Evolutionary conservation across 1,284 basidiomycete species (phyloP).

Genomic region (Neonothopanus nambi): DNA sequence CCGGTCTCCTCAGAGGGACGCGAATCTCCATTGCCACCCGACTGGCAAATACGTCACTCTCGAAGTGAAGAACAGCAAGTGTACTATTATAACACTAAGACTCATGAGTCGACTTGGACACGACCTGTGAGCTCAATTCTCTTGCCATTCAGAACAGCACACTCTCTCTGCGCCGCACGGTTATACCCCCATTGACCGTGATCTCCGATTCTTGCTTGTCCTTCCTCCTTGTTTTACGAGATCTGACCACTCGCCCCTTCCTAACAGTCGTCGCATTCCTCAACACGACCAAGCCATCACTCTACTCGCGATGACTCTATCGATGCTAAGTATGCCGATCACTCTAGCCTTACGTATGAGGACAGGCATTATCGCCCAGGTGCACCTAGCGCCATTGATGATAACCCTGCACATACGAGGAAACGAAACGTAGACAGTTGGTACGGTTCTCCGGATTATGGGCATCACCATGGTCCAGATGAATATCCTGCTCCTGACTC

Average conservation of each 20-base stretch:
- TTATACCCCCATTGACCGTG: constrained; percentile 23
- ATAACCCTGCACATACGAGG: constrained; percentile 17
- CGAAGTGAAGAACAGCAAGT: constrained; percentile 37
- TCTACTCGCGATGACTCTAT: constrained; percentile 18
- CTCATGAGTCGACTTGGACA: constrained; percentile 60
- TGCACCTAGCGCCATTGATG: constrained; percentile 18
- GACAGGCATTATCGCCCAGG: constrained; percentile 64
- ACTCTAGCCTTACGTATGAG: constrained; percentile 42
- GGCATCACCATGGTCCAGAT: constrained; percentile 26
- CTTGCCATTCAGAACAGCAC: constrained; percentile 13
- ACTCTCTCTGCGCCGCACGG: constrained; percentile 17
- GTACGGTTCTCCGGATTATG: constrained; percentile 13
- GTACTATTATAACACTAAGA: constrained; percentile 64
- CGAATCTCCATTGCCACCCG: constrained; percentile 48
- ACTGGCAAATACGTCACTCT: constrained; percentile 61
- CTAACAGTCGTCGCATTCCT: constrained; percentile 3
- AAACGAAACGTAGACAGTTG: constrained; percentile 12
- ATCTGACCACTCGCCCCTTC: constrained; percentile 12
- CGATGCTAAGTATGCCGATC: constrained; percentile 27
- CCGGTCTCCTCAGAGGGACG: constrained; percentile 30
- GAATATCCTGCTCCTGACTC: constrained; percentile 23
- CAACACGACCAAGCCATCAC: neutral
- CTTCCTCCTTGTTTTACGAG: constrained; percentile 6
- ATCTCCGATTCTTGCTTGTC: constrained; percentile 5
- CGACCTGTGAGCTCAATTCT: constrained; percentile 42